Percentiles rank a stretch among this genome's conserved stretches.
phyloP scores from a whole-genome alignment of 257 asterid species.

The Schizonepeta tenuifolia region DNA sequence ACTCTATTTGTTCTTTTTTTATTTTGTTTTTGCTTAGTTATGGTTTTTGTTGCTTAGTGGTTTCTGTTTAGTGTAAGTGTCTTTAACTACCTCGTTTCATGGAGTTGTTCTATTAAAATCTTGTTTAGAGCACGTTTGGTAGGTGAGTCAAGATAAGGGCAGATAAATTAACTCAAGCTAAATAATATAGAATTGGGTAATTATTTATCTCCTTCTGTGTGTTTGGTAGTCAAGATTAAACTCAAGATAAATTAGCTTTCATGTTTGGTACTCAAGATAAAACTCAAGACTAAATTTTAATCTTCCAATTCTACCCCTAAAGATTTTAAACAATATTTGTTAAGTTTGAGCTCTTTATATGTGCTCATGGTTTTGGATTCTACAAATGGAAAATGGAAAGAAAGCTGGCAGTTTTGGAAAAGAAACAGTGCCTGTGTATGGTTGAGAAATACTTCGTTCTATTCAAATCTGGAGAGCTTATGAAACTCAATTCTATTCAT shows the following conservation, averaged over 20 bases:
- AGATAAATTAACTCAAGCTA: too few relatives aligned
- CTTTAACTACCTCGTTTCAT: constrained; percentile 7
- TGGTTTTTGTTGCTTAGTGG: constrained; percentile 1
- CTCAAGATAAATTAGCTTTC: too few relatives aligned
- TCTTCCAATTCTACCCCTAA: too few relatives aligned
- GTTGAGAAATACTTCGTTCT: not conserved
- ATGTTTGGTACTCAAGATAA: too few relatives aligned
- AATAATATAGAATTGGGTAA: too few relatives aligned
- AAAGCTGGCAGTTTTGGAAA: not conserved
- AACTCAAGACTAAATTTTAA: too few relatives aligned
- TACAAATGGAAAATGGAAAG: not conserved
- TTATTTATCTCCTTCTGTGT: too few relatives aligned
- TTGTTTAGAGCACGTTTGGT: too few relatives aligned
- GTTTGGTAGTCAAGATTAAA: too few relatives aligned
- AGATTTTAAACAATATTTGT: not conserved
- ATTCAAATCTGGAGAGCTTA: not conserved
- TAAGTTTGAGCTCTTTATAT: not conserved
- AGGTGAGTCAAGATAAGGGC: too few relatives aligned
- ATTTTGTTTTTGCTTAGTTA: not conserved
- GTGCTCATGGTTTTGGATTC: not conserved
- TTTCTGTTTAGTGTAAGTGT: not conserved
- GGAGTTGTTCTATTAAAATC: not conserved
- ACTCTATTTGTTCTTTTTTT: not conserved
- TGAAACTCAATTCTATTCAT: not conserved
- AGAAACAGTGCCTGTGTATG: not conserved